Evolutionary conservation across 2,329 filamentous ascomycete genomes (phyloP), one percentile per base, ranked within the genome.

Genomic region (Diaporthe humulicola): DNA sequence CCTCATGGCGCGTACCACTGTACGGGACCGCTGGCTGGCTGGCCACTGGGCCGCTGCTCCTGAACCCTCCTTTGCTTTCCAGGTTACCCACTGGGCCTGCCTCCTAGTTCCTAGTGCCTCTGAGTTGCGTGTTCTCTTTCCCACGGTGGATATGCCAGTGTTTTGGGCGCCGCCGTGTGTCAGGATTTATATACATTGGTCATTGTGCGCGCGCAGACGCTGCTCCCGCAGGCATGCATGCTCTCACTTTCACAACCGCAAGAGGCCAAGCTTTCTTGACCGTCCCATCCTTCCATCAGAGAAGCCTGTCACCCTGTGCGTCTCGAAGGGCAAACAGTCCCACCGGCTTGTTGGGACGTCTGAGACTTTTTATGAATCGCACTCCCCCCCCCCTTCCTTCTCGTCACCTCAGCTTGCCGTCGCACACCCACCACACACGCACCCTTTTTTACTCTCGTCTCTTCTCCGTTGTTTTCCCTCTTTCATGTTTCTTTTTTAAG

Each of bases 121-220:
- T 66, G 67, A 36, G 45, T 66, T 74, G 73, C 73, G 67, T 74
- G 73, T 71, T 67, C 57, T 72, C 54, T 36, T 30, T 48, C 40
- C 67, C 33, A 57, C 30, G 57, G 67, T 72, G 67, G 67, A 64
- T 50, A 73, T 73, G 57, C 56, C 72, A 73, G 73, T 75, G 75
- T 76, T 77, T 52, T 70, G 58, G 22, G 56, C 56, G 56, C 28
- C 64, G 52, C 45, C 57, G 45, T 71, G 77, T 78, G 77, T 78
- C 75, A 78, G 77, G 73, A 78, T 74, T 78, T 78, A 78, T 74
- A 76, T 77, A 76, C 73, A 75, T 54, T 58, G 71, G 57, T 40
- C 57, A 45, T n/a, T n/a, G n/a, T 45, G 58, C 22, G 58, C 38
- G 58, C 58, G 15, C 58, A 36, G 12, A 61, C 56, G 33, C 56